These are phyloP conservation scores for Senecio squalidus DNA, from an alignment of 140 eudicot genomes.

Conservation along the genomic window DNA sequence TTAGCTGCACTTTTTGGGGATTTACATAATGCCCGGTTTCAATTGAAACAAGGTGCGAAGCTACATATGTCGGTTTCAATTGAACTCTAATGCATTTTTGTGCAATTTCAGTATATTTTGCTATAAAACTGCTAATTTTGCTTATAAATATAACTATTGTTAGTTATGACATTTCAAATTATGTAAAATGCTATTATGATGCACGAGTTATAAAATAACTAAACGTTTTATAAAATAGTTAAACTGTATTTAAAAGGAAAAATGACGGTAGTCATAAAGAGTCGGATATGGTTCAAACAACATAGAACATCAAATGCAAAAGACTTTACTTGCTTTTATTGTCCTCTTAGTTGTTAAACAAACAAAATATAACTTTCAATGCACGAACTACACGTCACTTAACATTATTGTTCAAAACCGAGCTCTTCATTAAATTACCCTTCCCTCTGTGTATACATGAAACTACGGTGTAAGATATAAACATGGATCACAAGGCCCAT, in stretches of 20 bases:
- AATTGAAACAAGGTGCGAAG: neutral
- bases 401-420: slow-evolving; percentile 23
- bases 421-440: slow-evolving; percentile 1
- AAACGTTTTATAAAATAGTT: too few relatives aligned
- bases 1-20: neutral
- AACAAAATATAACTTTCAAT: neutral
- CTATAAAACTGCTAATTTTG: too few relatives aligned
- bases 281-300: neutral
- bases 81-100: too few relatives aligned
- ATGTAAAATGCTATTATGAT: too few relatives aligned
- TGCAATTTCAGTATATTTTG: too few relatives aligned
- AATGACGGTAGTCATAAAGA: too few relatives aligned
- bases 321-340: slow-evolving; percentile 11
- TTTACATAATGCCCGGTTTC: neutral
- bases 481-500: slow-evolving; percentile 10
- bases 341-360: slow-evolving; percentile 5
- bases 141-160: too few relatives aligned
- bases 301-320: slow-evolving; percentile 7
- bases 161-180: too few relatives aligned
- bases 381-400: slow-evolving; percentile 4
- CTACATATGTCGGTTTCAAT: neutral
- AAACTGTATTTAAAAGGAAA: too few relatives aligned
- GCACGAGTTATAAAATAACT: too few relatives aligned
- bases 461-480: slow-evolving; percentile 13
- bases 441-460: slow-evolving; percentile 24